Conservation (phyloP, 768 basidiomycete species). For the Candolleomyces aberdarensis region DNA sequence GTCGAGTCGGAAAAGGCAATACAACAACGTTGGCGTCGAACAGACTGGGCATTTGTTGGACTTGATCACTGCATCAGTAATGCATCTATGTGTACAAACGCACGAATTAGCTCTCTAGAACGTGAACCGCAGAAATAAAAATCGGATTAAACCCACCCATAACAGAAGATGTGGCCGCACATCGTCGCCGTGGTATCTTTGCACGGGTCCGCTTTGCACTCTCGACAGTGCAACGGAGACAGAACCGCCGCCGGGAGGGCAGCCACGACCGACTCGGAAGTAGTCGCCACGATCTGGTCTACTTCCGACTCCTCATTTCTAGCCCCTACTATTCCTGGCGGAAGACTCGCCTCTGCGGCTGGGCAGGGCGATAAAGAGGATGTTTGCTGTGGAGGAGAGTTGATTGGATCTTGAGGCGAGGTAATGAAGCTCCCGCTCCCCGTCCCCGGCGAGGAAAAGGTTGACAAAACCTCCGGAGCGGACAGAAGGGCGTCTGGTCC, state of each 20-base stretch:
- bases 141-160: constrained; percentile 26
- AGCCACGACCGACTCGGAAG: too few species aligned
- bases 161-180: constrained; percentile 65
- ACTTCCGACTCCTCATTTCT: too few species aligned
- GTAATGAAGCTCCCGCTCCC: constrained; percentile 20
- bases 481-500: too few species aligned
- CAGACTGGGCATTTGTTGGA: constrained; percentile 52
- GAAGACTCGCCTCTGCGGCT: too few species aligned
- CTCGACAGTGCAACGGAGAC: constrained; percentile 53
- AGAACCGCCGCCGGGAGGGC: constrained; percentile 14
- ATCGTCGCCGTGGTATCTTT: constrained; percentile 55
- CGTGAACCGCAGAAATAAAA: not conserved
- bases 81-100: constrained; percentile 44
- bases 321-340: too few species aligned
- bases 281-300: too few species aligned
- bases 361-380: too few species aligned
- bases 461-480: not conserved
- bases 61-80: constrained; percentile 45
- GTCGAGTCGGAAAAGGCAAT: constrained; percentile 56
- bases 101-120: not conserved
- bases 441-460: constrained; percentile 14
- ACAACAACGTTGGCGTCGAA: constrained; percentile 44
- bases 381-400: too few species aligned
- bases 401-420: constrained; percentile 21
- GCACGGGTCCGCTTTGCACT: constrained; percentile 46